Conservation (phyloP, 2,329 filamentous ascomycete genomes). For the Thelonectria olida region DNA sequence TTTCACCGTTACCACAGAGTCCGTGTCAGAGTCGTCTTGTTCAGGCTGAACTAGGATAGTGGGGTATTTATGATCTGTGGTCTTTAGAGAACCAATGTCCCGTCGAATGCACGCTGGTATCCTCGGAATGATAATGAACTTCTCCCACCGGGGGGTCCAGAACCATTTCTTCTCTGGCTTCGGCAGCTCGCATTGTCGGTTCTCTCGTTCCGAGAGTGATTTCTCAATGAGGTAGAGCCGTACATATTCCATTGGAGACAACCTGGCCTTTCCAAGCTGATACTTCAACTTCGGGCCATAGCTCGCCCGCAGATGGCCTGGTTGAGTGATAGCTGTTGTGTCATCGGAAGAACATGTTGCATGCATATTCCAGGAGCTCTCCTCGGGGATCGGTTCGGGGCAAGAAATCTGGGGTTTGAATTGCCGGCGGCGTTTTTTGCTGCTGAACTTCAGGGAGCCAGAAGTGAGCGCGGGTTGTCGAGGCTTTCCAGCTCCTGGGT, state of each 20-base stretch:
- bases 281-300: slow-evolving; percentile 5
- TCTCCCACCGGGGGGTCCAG: slow-evolving; percentile 48
- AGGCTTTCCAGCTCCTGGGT: not conserved
- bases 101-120: slow-evolving; percentile 42
- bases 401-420: slow-evolving; percentile 39
- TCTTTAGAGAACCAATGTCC: not conserved
- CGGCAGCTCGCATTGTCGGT: slow-evolving; percentile 41
- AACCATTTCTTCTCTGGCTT: slow-evolving; percentile 42
- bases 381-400: slow-evolving; percentile 26
- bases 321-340: not conserved
- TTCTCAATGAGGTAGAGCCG: slow-evolving; percentile 48
- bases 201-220: slow-evolving; percentile 38
- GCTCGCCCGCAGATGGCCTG: slow-evolving; percentile 8
- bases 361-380: not conserved
- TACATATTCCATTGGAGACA: slow-evolving; percentile 53
- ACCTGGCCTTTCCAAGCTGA: slow-evolving; percentile 38
- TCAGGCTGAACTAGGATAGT: not conserved
- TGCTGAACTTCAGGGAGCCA: slow-evolving; percentile 8
- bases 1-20: slow-evolving; percentile 31
- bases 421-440: slow-evolving; percentile 20
- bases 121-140: slow-evolving; percentile 49
- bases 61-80: not conserved
- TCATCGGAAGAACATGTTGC: slow-evolving; percentile 2
- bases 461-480: slow-evolving; percentile 1
- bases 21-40: slow-evolving; percentile 29